Evolutionary conservation across 2,329 filamentous ascomycete species (phyloP), one percentile per base, ranked within the genome.

Genomic region (Coniella lustricola): DNA sequence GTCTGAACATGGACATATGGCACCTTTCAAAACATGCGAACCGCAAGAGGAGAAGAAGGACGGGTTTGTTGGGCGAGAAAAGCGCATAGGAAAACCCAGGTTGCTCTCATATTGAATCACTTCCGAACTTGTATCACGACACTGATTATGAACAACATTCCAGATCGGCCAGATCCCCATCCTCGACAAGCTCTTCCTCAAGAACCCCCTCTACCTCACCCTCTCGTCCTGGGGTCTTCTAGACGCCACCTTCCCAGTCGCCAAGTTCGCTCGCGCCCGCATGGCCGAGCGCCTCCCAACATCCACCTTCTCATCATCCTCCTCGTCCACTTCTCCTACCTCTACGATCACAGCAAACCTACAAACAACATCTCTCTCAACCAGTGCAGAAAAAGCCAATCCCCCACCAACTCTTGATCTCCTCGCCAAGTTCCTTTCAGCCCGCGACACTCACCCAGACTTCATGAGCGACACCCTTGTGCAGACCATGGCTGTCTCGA

Each of bases 401-500:
- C 52, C 62, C 56, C n/a, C n/a, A n/a, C 61, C 73, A 56, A 62
- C 75, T 57, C 67, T 70, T 16, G 85, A 88, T 60, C 68, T 89
- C 2, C 73, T 88, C 5, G 83, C 80, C 57, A 87, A 87, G 62
- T 88, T 89, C 63, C 75, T 85, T 9, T 78, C 82, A 56, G 83
- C 84, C 1, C 77, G 79, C 40, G 75, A 82, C 57, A 74, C 80
- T 16, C 78, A 83, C 37, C 83, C 84, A 0, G 78, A 82, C 2
- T 84, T 88, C 65, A 87, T 89, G 81, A 81, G 73, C 20, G 81
- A 87, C 57, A 73, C 72, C 3, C 72, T 85, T 8, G 84, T 88
- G 10, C 78, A 85, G 55, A 82, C 82, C 7, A 84, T 85, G 67
- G 83, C 82, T 43, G 77, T 83, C n/a, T 81, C 74, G 32, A 56